phyloP scores from a whole-genome alignment of 345 rosid genomes.

The Eucalyptus victrix region DNA sequence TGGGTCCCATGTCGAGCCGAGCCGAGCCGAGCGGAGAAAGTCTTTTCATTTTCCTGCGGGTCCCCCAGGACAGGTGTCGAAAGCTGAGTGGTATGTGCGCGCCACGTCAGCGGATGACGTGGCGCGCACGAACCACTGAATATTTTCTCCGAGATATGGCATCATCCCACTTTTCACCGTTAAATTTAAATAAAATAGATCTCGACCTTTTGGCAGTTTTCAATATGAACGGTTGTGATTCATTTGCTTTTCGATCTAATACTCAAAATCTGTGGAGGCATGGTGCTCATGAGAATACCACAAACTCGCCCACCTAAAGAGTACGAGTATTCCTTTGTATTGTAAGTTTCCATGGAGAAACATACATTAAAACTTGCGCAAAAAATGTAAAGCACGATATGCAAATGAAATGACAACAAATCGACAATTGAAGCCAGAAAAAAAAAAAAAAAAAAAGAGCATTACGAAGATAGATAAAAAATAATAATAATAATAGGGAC shows the following conservation, averaged over 20 bases:
- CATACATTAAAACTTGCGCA: background rate
- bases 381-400: background rate
- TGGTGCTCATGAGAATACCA: background rate
- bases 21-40: too few relatives aligned
- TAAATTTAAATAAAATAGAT: background rate
- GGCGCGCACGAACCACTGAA: too few relatives aligned
- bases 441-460: background rate
- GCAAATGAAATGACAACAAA: background rate
- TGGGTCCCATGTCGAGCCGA: too few relatives aligned
- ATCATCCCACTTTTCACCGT: background rate
- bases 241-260: background rate
- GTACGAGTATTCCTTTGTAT: background rate
- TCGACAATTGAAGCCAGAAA: background rate
- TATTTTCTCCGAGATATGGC: background rate
- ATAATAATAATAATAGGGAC: background rate
- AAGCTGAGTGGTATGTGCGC: too few relatives aligned
- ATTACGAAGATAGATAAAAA: background rate
- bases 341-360: background rate
- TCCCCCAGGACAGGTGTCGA: too few relatives aligned
- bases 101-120: too few relatives aligned
- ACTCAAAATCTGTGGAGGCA: background rate
- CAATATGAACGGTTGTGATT: background rate
- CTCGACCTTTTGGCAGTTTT: background rate
- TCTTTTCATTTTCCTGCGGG: too few relatives aligned
- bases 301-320: background rate